Evolutionary conservation across 169 alveolate genomes (phyloP).

Genomic region (Plasmodium malariae): DNA sequence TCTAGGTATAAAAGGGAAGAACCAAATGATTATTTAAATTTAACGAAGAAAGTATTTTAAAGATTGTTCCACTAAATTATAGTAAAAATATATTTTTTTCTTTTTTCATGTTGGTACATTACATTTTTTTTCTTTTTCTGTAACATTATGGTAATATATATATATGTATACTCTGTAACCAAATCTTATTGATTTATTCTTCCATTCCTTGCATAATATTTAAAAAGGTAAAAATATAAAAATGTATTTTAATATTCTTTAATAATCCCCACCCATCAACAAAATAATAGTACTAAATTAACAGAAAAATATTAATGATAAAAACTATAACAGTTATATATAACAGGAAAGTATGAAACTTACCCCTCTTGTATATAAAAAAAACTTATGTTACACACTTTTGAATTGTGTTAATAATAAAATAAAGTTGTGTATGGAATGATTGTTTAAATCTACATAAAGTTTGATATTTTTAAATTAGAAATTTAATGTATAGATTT

Average conservation of each 20-base stretch:
- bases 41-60: constrained; percentile 14
- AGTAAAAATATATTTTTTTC: background rate
- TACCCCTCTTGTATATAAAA: background rate
- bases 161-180: too few relatives aligned
- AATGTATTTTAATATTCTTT: too few relatives aligned
- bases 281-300: too few relatives aligned
- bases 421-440: background rate
- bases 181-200: too few relatives aligned
- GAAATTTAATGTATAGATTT: constrained; percentile 16
- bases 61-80: background rate
- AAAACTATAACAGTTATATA: background rate
- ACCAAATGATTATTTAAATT: constrained; percentile 28
- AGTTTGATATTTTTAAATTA: constrained; percentile 9
- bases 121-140: background rate
- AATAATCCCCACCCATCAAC: too few relatives aligned
- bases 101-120: background rate
- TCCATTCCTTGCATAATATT: too few relatives aligned
- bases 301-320: too few relatives aligned
- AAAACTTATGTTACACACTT: background rate
- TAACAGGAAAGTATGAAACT: background rate
- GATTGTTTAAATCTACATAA: background rate
- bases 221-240: too few relatives aligned
- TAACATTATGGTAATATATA: too few relatives aligned
- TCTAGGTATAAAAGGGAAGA: constrained; percentile 41
- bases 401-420: background rate